phyloP scores from a whole-genome alignment of 73 alveolate species.

The Paramecium biaurelia region DNA sequence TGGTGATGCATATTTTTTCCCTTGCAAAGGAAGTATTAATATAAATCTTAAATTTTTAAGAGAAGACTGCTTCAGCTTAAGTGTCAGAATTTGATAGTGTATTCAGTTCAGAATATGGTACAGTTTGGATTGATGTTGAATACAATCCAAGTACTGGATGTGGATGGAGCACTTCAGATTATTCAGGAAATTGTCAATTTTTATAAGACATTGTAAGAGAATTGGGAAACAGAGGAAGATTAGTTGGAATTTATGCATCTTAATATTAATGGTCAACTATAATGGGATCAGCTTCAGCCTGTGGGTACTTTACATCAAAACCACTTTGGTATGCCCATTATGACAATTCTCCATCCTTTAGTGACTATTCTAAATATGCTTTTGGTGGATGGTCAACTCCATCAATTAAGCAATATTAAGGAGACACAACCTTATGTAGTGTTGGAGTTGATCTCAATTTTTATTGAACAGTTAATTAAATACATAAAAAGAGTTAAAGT shows the following conservation, averaged over 20 bases:
- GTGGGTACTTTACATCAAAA: conserved; percentile 62
- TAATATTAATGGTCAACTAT: conserved; percentile 76
- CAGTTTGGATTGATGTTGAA: conserved; percentile 86
- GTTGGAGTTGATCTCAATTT: conserved; percentile 77
- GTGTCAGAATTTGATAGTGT: conserved; percentile 54
- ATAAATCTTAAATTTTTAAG: not conserved
- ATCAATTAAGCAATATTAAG: conserved; percentile 75
- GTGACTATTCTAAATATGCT: conserved; percentile 65
- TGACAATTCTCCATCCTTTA: conserved; percentile 73
- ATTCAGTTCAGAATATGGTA: conserved; percentile 68
- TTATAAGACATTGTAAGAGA: conserved; percentile 62
- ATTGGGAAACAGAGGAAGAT: conserved; percentile 62
- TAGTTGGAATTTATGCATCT: conserved; percentile 73
- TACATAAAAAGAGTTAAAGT: not conserved
- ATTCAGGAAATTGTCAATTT: conserved; percentile 70
- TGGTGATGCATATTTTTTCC: conserved; percentile 84
- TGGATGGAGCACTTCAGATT: conserved; percentile 62
- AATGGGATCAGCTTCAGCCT: conserved; percentile 72
- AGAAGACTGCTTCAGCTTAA: conserved; percentile 63
- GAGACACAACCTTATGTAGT: conserved; percentile 75
- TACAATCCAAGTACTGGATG: conserved; percentile 76
- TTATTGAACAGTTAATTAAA: conserved; percentile 48
- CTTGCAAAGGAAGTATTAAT: conserved; percentile 61
- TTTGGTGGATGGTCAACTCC: conserved; percentile 85
- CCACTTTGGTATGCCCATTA: conserved; percentile 92